Percentiles rank a stretch among this genome's conserved stretches.
Evolutionary conservation across 345 rosid genomes (phyloP).

Genomic region (Arabidopsis suecica): DNA sequence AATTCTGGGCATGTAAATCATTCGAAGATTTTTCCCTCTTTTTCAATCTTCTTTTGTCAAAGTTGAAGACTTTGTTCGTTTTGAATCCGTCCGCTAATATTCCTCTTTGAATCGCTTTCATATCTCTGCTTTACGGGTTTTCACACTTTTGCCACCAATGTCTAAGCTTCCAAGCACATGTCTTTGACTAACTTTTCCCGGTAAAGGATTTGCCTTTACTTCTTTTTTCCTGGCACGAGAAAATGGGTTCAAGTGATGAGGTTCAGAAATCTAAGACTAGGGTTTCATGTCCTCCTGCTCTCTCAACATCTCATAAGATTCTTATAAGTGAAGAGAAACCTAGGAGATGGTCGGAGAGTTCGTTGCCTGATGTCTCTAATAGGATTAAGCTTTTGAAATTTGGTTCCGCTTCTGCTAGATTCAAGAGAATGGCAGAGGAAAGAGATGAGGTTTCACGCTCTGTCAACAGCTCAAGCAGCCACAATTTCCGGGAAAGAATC

Average conservation of each 20-base stretch:
- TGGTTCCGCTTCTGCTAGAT: slow-evolving; percentile 66
- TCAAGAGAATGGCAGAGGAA: slow-evolving; percentile 64
- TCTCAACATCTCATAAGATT: slow-evolving; percentile 50
- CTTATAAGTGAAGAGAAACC: slow-evolving; percentile 48
- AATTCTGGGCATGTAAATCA: slow-evolving; percentile 16
- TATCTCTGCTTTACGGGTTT: slow-evolving; percentile 34
- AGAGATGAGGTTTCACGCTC: slow-evolving; percentile 70
- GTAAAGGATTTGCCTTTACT: slow-evolving; percentile 17
- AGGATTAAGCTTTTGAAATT: slow-evolving; percentile 53
- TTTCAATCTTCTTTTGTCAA: slow-evolving; percentile 12
- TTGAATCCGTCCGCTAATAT: slow-evolving; percentile 18
- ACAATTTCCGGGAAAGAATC: slow-evolving; percentile 56
- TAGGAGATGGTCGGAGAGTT: slow-evolving; percentile 35
- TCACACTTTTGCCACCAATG: slow-evolving; percentile 22
- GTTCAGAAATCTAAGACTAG: slow-evolving; percentile 48
- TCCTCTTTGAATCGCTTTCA: slow-evolving; percentile 33
- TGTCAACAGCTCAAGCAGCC: slow-evolving; percentile 53
- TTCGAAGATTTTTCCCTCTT: neutral
- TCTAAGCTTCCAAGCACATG: slow-evolving; percentile 30
- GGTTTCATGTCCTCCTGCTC: slow-evolving; percentile 44
- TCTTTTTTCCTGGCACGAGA: slow-evolving; percentile 11
- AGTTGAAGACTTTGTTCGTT: slow-evolving; percentile 37
- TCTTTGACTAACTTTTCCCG: slow-evolving; percentile 35
- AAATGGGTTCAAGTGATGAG: slow-evolving; percentile 55
- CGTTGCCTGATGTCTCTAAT: slow-evolving; percentile 41